Evolutionary conservation across 2,329 filamentous ascomycete species (phyloP).

Genomic region (Pseudogymnoascus sp.): DNA sequence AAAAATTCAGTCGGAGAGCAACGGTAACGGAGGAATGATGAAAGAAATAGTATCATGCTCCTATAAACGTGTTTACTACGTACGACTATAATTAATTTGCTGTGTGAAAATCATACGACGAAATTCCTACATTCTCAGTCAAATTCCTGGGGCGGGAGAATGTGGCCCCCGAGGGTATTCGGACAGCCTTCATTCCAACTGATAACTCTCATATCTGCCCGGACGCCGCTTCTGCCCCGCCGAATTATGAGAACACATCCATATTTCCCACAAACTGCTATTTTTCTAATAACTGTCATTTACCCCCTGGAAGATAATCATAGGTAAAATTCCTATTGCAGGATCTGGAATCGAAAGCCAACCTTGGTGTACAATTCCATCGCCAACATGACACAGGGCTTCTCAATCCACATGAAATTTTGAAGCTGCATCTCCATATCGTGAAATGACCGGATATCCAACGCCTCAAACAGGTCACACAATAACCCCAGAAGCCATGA

Average conservation of each 20-base stretch:
- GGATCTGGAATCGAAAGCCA: background rate
- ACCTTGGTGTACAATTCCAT: background rate
- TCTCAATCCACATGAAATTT: background rate
- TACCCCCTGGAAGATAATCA: background rate
- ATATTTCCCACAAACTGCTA: background rate
- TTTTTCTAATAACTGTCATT: background rate
- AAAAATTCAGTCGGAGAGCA: background rate
- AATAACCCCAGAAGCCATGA: background rate
- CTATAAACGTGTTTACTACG: background rate
- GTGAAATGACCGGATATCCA: background rate
- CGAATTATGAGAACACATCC: background rate
- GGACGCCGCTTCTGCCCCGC: background rate
- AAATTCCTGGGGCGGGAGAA: background rate
- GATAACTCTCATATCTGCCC: background rate
- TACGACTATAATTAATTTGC: background rate
- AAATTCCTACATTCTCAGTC: background rate
- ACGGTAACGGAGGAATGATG: background rate
- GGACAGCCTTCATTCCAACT: background rate
- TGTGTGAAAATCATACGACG: background rate
- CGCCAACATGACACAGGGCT: background rate
- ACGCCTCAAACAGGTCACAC: background rate
- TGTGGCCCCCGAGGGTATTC: background rate
- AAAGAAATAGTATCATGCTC: background rate
- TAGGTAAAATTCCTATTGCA: background rate
- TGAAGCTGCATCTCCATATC: background rate